These are phyloP conservation scores for Oenanthe javanica DNA, from an alignment of 140 eudicot genomes.

Conservation along the genomic window DNA sequence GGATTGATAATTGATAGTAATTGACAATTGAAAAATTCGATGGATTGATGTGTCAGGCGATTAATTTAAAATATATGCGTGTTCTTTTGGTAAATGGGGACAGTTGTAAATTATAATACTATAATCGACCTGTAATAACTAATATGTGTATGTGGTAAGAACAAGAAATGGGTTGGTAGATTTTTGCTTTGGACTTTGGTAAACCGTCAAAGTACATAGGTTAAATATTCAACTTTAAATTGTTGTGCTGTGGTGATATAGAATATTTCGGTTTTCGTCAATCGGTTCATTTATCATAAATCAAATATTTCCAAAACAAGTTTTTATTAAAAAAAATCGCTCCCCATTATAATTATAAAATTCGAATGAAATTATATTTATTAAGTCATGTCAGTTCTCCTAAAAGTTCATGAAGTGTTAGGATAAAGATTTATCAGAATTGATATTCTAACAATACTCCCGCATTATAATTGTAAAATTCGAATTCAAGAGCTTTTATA, in stretches of 20 bases:
- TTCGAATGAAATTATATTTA: no score
- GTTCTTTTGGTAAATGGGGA: neutral
- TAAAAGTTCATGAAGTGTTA: no score
- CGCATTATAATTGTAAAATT: neutral
- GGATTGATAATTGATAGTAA: neutral
- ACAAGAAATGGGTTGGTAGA: neutral
- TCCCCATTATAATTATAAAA: no score
- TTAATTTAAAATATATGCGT: neutral
- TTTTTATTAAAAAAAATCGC: no score
- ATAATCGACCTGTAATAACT: no score
- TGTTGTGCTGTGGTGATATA: neutral
- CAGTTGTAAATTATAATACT: neutral
- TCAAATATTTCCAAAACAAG: no score
- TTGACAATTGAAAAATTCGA: neutral
- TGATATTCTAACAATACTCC: no score
- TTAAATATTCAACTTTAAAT: neutral
- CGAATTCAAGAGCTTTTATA: neutral
- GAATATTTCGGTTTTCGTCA: neutral
- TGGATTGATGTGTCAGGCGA: constrained; percentile 1
- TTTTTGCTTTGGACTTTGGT: neutral
- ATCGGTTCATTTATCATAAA: no score
- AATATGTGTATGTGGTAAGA: neutral
- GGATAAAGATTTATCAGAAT: no score
- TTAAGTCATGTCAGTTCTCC: no score
- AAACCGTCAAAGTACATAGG: neutral